These are phyloP conservation scores for Hypoxylon fragiforme DNA, from an alignment of 495 filamentous ascomycete species.

Conservation along the genomic window DNA sequence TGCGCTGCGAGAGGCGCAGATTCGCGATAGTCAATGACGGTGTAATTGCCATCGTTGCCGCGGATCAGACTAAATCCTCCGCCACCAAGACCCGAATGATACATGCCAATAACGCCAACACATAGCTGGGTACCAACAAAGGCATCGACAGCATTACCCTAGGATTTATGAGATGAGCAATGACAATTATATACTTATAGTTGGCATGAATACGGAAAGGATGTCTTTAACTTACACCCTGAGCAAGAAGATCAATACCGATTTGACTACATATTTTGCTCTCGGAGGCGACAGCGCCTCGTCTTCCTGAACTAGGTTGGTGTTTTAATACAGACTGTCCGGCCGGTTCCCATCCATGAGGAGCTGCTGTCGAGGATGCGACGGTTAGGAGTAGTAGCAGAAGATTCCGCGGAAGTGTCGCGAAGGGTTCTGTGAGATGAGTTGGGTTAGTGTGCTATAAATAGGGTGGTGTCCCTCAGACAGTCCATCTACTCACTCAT, in stretches of 20 bases:
- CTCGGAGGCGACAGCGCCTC: slow-evolving; percentile 80
- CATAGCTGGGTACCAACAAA: slow-evolving; percentile 73
- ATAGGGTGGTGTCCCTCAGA: neutral
- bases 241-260: slow-evolving; percentile 69
- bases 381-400: slow-evolving; percentile 21
- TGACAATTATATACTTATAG: neutral
- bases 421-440: slow-evolving; percentile 1
- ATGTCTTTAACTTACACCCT: slow-evolving; percentile 50
- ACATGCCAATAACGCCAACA: slow-evolving; percentile 82
- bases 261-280: slow-evolving; percentile 74
- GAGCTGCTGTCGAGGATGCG: slow-evolving; percentile 14
- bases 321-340: slow-evolving; percentile 28
- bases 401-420: slow-evolving; percentile 23
- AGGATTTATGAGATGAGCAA: slow-evolving; percentile 6
- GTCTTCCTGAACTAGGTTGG: slow-evolving; percentile 23
- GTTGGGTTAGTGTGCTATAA: neutral
- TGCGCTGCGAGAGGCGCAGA: slow-evolving; percentile 76
- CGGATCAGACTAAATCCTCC: slow-evolving; percentile 87
- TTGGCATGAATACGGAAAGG: neutral
- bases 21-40: slow-evolving; percentile 85
- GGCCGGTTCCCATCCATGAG: slow-evolving; percentile 11
- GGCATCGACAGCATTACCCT: slow-evolving; percentile 76
- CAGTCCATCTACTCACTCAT: slow-evolving; percentile 34
- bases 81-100: slow-evolving; percentile 84
- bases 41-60: slow-evolving; percentile 63